Conservation (phyloP, 1,284 basidiomycete species). For the Anthracocystis setariae region DNA sequence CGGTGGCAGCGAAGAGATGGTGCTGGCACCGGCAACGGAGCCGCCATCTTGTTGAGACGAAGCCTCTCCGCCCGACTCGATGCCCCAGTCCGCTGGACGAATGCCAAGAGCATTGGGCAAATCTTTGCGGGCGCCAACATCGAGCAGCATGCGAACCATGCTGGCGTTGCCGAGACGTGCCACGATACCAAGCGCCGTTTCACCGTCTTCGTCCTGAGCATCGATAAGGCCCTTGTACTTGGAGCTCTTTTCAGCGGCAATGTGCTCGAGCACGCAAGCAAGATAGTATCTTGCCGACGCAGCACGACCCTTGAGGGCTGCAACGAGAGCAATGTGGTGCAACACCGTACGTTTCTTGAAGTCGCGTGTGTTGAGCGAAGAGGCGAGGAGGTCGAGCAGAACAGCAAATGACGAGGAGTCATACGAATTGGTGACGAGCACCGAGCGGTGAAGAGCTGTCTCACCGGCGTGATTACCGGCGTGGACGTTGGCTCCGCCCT, state of each 20-base stretch:
- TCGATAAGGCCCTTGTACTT: conserved; percentile 77
- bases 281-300: conserved; percentile 89
- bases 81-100: conserved; percentile 86
- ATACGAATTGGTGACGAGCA: conserved; percentile 86
- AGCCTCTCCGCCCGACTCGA: conserved; percentile 47
- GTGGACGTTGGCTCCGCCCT: conserved; percentile 63
- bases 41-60: conserved; percentile 25
- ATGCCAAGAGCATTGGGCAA: conserved; percentile 94
- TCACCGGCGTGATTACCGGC: conserved; percentile 85
- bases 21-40: conserved; percentile 21
- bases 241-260: conserved; percentile 65
- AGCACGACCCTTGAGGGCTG: conserved; percentile 87
- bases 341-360: conserved; percentile 86
- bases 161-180: conserved; percentile 91
- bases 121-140: conserved; percentile 90
- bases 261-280: conserved; percentile 84
- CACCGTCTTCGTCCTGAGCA: conserved; percentile 93
- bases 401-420: conserved; percentile 78
- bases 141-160: conserved; percentile 85
- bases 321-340: conserved; percentile 92
- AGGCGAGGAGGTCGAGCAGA: conserved; percentile 75
- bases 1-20: conserved; percentile 37
- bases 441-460: conserved; percentile 90
- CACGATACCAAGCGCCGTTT: conserved; percentile 94
- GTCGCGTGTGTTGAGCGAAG: conserved; percentile 88